phyloP scores from a whole-genome alignment of 2,329 filamentous ascomycete genomes.

The Cladosporium phlei region DNA sequence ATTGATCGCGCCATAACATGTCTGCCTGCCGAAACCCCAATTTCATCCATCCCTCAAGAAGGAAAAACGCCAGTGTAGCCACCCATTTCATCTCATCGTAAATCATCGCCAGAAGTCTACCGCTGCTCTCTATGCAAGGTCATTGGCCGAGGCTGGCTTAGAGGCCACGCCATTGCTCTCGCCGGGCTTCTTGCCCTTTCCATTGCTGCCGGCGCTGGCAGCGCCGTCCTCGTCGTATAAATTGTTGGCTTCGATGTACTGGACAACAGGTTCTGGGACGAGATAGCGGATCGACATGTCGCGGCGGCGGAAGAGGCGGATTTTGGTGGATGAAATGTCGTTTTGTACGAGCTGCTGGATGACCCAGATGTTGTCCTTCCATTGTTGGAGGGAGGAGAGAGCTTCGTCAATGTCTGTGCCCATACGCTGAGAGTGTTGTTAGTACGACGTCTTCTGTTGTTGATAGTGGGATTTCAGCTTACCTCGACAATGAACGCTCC shows the following conservation, averaged over 20 bases:
- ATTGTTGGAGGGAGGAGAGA: constrained; percentile 72
- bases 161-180: constrained; percentile 23
- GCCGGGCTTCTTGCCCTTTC: constrained; percentile 27
- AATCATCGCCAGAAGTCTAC: constrained; percentile 10
- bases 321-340: constrained; percentile 76
- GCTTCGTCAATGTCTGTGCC: constrained; percentile 88
- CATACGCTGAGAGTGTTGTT: constrained; percentile 72
- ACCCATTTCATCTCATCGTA: constrained; percentile 11
- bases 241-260: constrained; percentile 39
- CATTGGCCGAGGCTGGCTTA: constrained; percentile 7
- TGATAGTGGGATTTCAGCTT: constrained; percentile 12
- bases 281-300: constrained; percentile 78
- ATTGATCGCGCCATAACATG: neutral
- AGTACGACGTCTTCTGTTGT: constrained; percentile 32
- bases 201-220: constrained; percentile 21
- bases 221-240: constrained; percentile 36
- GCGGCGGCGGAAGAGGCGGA: constrained; percentile 71
- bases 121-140: neutral
- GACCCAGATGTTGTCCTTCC: constrained; percentile 80
- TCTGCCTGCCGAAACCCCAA: neutral
- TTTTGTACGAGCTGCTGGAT: constrained; percentile 86
- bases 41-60: neutral
- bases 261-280: constrained; percentile 68
- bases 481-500: constrained; percentile 70
- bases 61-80: constrained; percentile 8